phyloP scores from a whole-genome alignment of 2,329 filamentous ascomycete species.

The Tolypocladium sp. region DNA sequence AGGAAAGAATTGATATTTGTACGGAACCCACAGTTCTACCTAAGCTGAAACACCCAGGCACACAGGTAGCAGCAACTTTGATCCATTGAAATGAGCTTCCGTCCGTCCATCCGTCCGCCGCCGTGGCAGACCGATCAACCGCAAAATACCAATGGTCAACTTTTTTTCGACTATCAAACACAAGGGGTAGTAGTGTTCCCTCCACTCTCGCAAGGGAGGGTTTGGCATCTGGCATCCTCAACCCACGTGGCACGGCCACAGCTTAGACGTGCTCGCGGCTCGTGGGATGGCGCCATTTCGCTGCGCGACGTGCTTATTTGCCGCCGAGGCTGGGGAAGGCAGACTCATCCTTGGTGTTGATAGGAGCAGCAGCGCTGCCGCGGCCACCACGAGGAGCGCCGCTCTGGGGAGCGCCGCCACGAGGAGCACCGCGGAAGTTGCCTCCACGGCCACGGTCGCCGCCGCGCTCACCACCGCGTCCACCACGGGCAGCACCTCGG shows the following conservation, averaged over 20 bases:
- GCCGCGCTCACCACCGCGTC: constrained; percentile 39
- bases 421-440: constrained; percentile 26
- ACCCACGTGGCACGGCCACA: background rate
- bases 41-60: background rate
- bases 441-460: constrained; percentile 36
- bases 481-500: constrained; percentile 38
- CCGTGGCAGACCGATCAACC: constrained; percentile 12
- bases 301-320: constrained; percentile 27
- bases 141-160: constrained; percentile 19
- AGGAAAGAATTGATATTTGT: background rate
- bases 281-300: background rate
- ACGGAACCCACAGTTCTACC: background rate
- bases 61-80: constrained; percentile 1
- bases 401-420: constrained; percentile 21
- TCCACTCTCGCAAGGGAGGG: background rate
- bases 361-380: constrained; percentile 21
- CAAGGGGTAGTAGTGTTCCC: constrained; percentile 13
- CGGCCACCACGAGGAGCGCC: constrained; percentile 25
- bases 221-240: background rate
- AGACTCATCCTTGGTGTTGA: constrained; percentile 49
- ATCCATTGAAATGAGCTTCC: background rate
- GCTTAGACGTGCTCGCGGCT: background rate
- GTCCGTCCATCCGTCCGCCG: constrained; percentile 4
- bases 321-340: constrained; percentile 54
- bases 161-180: constrained; percentile 21